Conservation (phyloP, 202 grass and related monocot species). For the Zoysia matrella region DNA sequence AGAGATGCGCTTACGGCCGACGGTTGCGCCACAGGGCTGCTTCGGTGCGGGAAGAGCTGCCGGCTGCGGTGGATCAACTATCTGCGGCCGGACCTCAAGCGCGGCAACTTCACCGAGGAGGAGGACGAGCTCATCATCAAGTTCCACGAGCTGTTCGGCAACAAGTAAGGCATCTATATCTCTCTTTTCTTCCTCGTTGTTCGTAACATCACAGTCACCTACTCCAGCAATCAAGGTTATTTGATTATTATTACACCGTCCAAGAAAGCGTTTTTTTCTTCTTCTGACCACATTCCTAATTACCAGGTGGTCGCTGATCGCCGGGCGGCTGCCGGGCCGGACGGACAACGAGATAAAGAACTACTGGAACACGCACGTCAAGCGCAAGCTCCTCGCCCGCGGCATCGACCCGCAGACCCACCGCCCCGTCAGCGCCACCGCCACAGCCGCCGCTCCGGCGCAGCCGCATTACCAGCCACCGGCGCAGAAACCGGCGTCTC, state of each 20-base stretch:
- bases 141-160: conserved; percentile 83
- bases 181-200: no score
- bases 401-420: conserved; percentile 90
- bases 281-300: background rate
- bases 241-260: background rate
- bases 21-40: conserved; percentile 46
- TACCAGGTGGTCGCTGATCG: conserved; percentile 89
- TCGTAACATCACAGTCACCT: no score
- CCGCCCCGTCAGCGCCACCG: conserved; percentile 56
- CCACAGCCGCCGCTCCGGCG: background rate
- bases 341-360: conserved; percentile 99
- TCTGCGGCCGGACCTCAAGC: conserved; percentile 90
- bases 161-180: conserved; percentile 61
- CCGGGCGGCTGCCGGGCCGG: conserved; percentile 71
- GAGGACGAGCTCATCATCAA: conserved; percentile 98
- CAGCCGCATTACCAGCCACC: conserved; percentile 28
- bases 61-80: conserved; percentile 98
- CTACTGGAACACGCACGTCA: conserved; percentile 99
- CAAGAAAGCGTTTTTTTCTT: background rate
- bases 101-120: conserved; percentile 94
- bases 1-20: background rate
- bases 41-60: conserved; percentile 96
- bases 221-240: background rate
- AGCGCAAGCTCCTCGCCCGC: conserved; percentile 79
- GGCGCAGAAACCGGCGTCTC: background rate